These are phyloP conservation scores for Fusarium sp. DNA, from an alignment of 2,329 filamentous ascomycete species.

Conservation along the genomic window DNA sequence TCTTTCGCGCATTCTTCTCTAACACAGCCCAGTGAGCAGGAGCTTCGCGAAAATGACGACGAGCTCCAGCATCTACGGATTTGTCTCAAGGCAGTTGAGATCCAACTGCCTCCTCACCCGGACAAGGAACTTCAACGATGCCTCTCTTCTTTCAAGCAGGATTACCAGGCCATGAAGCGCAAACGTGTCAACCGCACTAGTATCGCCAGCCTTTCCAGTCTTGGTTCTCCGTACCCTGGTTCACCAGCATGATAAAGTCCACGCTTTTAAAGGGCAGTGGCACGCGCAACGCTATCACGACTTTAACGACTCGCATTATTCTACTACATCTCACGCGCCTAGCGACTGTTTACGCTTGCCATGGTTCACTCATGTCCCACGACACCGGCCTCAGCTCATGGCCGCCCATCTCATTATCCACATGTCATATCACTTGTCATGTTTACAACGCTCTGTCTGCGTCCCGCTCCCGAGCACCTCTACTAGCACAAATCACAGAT, in stretches of 20 bases:
- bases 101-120: conserved; percentile 63
- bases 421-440: not conserved
- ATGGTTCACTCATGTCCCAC: conserved; percentile 19
- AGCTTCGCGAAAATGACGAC: conserved; percentile 66
- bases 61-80: conserved; percentile 71
- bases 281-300: conserved; percentile 32
- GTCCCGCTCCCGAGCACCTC: conserved; percentile 13
- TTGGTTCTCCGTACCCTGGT: conserved; percentile 41
- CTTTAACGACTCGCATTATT: conserved; percentile 32
- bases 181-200: conserved; percentile 51
- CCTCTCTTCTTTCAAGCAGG: conserved; percentile 70
- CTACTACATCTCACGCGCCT: conserved; percentile 18
- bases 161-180: conserved; percentile 63
- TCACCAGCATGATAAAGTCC: conserved; percentile 35
- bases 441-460: not conserved
- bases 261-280: conserved; percentile 8
- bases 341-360: conserved; percentile 30
- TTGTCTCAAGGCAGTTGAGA: conserved; percentile 70
- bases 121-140: conserved; percentile 68
- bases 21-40: conserved; percentile 58
- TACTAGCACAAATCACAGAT: conserved; percentile 27
- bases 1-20: not conserved
- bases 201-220: conserved; percentile 42
- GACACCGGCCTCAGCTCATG: not conserved
- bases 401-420: not conserved